These are phyloP conservation scores for Podochytrium sp. DNA, from an alignment of 192 early-diverging fungal species.

Conservation along the genomic window DNA sequence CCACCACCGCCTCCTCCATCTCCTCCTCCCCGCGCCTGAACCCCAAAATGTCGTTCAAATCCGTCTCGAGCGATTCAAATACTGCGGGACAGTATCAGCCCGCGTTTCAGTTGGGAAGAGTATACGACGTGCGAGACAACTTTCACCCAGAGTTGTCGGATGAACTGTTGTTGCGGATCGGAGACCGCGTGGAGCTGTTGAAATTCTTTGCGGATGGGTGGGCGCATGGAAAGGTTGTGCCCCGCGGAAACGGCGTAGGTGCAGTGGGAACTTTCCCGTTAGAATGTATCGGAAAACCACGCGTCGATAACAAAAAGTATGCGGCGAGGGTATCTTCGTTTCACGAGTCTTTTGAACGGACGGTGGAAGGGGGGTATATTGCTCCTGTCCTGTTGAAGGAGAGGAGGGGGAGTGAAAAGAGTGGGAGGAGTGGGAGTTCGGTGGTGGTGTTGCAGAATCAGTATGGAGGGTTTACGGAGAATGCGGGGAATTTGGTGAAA, in stretches of 20 bases:
- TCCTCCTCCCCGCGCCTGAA: neutral
- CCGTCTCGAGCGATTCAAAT: neutral
- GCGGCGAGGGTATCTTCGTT: neutral
- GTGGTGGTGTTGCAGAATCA: neutral
- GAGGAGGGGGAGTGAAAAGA: neutral
- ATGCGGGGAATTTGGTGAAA: neutral
- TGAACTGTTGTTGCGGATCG: neutral
- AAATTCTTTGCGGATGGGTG: constrained; percentile 16
- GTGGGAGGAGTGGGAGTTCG: neutral
- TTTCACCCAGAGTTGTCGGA: neutral
- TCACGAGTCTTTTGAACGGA: neutral
- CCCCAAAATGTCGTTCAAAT: neutral
- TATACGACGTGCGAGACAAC: neutral
- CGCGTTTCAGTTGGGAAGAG: neutral
- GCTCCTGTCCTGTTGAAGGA: neutral
- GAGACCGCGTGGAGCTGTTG: constrained; percentile 15
- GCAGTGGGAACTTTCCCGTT: constrained; percentile 41
- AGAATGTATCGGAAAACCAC: constrained; percentile 22
- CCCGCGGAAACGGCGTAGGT: constrained; percentile 35
- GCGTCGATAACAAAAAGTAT: neutral
- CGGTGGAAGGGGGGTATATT: neutral
- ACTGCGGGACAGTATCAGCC: neutral
- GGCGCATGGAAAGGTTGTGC: constrained; percentile 33
- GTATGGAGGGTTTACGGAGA: neutral
- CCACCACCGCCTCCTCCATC: neutral